phyloP scores from a whole-genome alignment of 805 yeast genomes.

The Metschnikowia lunata region DNA sequence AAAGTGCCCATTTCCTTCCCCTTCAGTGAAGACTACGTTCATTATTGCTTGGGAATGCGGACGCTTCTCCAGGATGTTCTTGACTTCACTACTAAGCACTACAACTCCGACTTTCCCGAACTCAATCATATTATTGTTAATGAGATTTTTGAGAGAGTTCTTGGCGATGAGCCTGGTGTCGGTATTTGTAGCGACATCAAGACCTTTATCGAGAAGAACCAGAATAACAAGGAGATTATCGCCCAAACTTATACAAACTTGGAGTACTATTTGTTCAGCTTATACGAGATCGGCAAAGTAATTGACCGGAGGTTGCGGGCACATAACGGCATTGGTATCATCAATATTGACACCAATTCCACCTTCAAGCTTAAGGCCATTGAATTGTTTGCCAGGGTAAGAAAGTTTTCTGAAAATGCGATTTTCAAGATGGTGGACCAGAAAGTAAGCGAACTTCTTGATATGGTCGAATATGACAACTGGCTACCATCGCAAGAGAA shows the following conservation, averaged over 20 bases:
- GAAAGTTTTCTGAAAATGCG: constrained; percentile 71
- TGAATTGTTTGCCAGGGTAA: constrained; percentile 50
- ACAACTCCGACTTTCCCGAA: constrained; percentile 57
- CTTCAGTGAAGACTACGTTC: constrained; percentile 83
- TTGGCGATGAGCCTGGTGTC: constrained; percentile 43
- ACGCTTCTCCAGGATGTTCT: constrained; percentile 59
- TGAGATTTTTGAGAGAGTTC: constrained; percentile 60
- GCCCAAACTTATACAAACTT: constrained; percentile 86
- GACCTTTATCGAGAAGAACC: constrained; percentile 55
- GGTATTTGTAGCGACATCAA: constrained; percentile 59
- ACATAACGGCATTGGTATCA: constrained; percentile 37
- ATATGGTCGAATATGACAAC: constrained; percentile 74
- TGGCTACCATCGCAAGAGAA: constrained; percentile 59
- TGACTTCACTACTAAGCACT: constrained; percentile 61
- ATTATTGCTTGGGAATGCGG: constrained; percentile 73
- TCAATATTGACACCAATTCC: constrained; percentile 38
- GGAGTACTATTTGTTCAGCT: constrained; percentile 78
- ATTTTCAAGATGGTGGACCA: constrained; percentile 79
- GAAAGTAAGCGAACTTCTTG: constrained; percentile 74
- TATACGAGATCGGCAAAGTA: constrained; percentile 58
- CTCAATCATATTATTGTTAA: constrained; percentile 56
- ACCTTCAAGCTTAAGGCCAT: constrained; percentile 46
- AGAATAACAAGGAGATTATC: constrained; percentile 81
- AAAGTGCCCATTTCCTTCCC: constrained; percentile 65
- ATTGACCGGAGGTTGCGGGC: constrained; percentile 33